Percentiles rank a stretch among this genome's conserved stretches.
These are phyloP conservation scores for Cytospora piceae DNA, from an alignment of 2,329 filamentous ascomycete genomes.

Conservation along the genomic window DNA sequence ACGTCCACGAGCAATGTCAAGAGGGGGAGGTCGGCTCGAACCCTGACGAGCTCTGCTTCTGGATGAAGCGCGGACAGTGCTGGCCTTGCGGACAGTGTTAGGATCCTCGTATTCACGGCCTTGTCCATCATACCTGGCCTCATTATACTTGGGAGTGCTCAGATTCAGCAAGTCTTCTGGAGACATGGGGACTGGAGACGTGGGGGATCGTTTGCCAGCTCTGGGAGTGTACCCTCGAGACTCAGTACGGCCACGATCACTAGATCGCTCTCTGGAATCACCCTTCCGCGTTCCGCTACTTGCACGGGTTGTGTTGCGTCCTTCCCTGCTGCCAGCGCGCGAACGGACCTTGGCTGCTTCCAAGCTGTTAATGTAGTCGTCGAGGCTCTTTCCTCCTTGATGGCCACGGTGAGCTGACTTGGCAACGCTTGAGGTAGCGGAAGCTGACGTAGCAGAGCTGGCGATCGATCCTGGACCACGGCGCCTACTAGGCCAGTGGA, in stretches of 20 bases:
- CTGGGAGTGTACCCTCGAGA: conserved; percentile 67
- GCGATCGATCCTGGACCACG: conserved; percentile 59
- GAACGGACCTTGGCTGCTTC: conserved; percentile 71
- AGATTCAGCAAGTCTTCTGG: conserved; percentile 78
- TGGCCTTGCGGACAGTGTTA: conserved; percentile 49
- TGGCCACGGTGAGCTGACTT: conserved; percentile 54
- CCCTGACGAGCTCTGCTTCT: conserved; percentile 43
- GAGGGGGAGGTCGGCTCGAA: conserved; percentile 51
- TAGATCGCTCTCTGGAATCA: conserved; percentile 63
- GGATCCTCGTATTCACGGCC: conserved; percentile 44
- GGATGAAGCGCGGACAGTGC: conserved; percentile 40
- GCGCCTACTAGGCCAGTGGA: conserved; percentile 59
- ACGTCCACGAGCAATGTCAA: conserved; percentile 61
- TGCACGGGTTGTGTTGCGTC: conserved; percentile 49
- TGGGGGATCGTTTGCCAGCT: conserved; percentile 82
- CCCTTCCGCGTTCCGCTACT: conserved; percentile 54
- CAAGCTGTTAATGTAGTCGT: conserved; percentile 85
- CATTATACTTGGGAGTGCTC: conserved; percentile 49
- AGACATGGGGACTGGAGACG: conserved; percentile 92
- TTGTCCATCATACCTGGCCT: conserved; percentile 35
- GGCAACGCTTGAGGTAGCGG: conserved; percentile 56
- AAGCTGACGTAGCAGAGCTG: conserved; percentile 60
- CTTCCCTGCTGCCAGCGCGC: conserved; percentile 57
- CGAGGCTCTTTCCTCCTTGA: conserved; percentile 67
- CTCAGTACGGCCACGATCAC: conserved; percentile 70